These are phyloP conservation scores for Aristolochia californica DNA, from an alignment of 164 flowering plant genomes.

Conservation along the genomic window DNA sequence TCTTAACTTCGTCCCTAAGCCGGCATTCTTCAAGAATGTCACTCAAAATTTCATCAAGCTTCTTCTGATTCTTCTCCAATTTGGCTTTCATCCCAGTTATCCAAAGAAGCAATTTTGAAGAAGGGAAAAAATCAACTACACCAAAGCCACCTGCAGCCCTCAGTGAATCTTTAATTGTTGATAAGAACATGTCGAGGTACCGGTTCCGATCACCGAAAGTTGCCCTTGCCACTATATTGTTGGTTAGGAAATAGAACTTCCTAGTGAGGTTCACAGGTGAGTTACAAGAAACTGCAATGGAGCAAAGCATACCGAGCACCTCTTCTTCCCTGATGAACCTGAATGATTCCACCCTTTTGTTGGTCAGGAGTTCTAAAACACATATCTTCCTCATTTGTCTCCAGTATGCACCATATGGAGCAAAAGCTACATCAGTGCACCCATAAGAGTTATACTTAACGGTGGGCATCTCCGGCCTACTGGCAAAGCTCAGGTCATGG, in stretches of 20 bases:
- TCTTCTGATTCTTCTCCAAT: slow-evolving; percentile 12
- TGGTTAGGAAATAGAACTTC: not conserved
- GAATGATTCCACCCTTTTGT: slow-evolving; percentile 35
- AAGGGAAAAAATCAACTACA: slow-evolving; percentile 8
- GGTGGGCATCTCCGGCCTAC: not conserved
- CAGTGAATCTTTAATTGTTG: not conserved
- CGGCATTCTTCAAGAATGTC: too few species aligned
- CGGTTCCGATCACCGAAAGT: slow-evolving; percentile 11
- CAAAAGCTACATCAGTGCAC: slow-evolving; percentile 31
- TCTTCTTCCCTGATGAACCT: slow-evolving; percentile 41
- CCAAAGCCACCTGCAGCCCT: not conserved
- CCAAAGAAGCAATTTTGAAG: not conserved
- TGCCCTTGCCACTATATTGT: slow-evolving; percentile 7
- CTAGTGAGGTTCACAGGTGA: slow-evolving; percentile 7
- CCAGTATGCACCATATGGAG: slow-evolving; percentile 58
- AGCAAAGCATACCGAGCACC: slow-evolving; percentile 18
- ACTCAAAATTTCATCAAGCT: slow-evolving; percentile 9
- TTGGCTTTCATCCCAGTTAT: slow-evolving; percentile 2
- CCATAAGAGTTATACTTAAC: slow-evolving; percentile 33
- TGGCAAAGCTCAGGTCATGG: not conserved
- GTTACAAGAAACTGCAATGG: not conserved
- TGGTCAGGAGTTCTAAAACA: slow-evolving; percentile 34
- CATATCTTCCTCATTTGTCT: slow-evolving; percentile 37
- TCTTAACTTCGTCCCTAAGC: not conserved
- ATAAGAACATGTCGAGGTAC: not conserved